Percentiles rank a stretch among this genome's conserved stretches.
phyloP scores from a whole-genome alignment of 805 yeast genomes.

The Tetrapisispora iriomotensis region DNA sequence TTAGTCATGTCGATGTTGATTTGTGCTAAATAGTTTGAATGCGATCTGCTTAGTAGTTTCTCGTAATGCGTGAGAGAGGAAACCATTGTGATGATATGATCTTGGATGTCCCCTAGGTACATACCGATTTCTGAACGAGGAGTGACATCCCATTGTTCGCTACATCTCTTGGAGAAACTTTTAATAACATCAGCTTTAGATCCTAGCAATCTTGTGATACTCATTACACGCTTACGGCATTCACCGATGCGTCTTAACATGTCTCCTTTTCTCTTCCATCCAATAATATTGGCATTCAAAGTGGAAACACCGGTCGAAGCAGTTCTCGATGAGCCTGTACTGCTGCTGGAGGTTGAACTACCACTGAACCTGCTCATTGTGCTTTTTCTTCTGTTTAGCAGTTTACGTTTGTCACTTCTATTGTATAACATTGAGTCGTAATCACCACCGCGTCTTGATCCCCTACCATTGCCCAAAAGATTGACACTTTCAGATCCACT shows the following conservation, averaged over 20 bases:
- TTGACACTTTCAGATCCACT: slow-evolving; percentile 6
- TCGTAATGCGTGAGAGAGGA: slow-evolving; percentile 92
- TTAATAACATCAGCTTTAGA: slow-evolving; percentile 96
- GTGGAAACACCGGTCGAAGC: slow-evolving; percentile 28
- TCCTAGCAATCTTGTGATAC: slow-evolving; percentile 71
- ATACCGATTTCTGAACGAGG: slow-evolving; percentile 83
- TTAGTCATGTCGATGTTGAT: slow-evolving; percentile 96
- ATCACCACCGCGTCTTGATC: slow-evolving; percentile 1
- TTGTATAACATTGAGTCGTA: slow-evolving; percentile 1
- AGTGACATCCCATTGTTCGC: slow-evolving; percentile 71
- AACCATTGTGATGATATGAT: slow-evolving; percentile 95
- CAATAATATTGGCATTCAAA: slow-evolving; percentile 37
- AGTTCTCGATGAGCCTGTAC: slow-evolving; percentile 14
- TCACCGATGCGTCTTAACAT: slow-evolving; percentile 94
- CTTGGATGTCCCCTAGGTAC: slow-evolving; percentile 95
- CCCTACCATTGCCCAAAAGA: neutral
- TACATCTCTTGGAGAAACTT: slow-evolving; percentile 86
- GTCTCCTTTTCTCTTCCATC: slow-evolving; percentile 90
- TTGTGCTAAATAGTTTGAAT: slow-evolving; percentile 91
- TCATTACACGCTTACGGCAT: slow-evolving; percentile 90
- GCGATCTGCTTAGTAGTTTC: slow-evolving; percentile 86
- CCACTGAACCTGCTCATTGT: slow-evolving; percentile 1
- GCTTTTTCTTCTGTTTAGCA: slow-evolving; percentile 3
- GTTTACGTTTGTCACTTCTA: neutral
- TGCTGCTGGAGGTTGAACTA: slow-evolving; percentile 1